These are phyloP conservation scores for Goffeauzyma gilvescens DNA, from an alignment of 768 basidiomycete species.

Conservation along the genomic window DNA sequence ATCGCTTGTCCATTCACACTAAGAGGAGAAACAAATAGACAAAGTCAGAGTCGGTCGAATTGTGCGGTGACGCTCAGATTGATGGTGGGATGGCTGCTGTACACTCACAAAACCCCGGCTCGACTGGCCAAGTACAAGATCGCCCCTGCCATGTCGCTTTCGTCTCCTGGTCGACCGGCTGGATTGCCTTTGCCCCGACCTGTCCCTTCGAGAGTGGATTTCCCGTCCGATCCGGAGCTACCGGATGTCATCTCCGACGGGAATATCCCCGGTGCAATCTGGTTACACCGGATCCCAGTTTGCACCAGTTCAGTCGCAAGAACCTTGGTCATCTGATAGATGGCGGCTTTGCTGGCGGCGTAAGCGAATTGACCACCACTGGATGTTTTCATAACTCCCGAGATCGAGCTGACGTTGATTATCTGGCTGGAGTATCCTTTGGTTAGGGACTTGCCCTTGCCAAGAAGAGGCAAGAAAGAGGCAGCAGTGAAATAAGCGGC, in stretches of 20 bases:
- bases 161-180: constrained; percentile 19
- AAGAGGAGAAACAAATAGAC: too few relatives aligned
- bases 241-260: constrained; percentile 20
- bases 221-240: constrained; percentile 12
- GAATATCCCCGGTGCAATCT: constrained; percentile 22
- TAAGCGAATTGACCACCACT: constrained; percentile 22
- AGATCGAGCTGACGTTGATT: constrained; percentile 20
- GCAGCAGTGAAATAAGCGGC: constrained; percentile 16
- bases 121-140: constrained; percentile 9
- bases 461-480: constrained; percentile 21
- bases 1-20: constrained; percentile 20
- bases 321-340: constrained; percentile 17
- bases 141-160: constrained; percentile 23
- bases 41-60: too few relatives aligned
- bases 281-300: constrained; percentile 21
- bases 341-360: constrained; percentile 17
- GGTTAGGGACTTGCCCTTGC: constrained; percentile 11
- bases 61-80: too few relatives aligned
- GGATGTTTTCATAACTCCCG: constrained; percentile 17
- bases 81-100: too few relatives aligned
- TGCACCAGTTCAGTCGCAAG: constrained; percentile 17
- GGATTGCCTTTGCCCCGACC: constrained; percentile 17
- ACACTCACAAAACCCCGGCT: constrained; percentile 1
- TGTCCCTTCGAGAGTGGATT: constrained; percentile 15
- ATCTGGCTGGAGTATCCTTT: constrained; percentile 22